Percentiles rank a stretch among this genome's conserved stretches.
These are phyloP conservation scores for Limonium bicolor DNA, from an alignment of 148 eudicot species.

Conservation along the genomic window DNA sequence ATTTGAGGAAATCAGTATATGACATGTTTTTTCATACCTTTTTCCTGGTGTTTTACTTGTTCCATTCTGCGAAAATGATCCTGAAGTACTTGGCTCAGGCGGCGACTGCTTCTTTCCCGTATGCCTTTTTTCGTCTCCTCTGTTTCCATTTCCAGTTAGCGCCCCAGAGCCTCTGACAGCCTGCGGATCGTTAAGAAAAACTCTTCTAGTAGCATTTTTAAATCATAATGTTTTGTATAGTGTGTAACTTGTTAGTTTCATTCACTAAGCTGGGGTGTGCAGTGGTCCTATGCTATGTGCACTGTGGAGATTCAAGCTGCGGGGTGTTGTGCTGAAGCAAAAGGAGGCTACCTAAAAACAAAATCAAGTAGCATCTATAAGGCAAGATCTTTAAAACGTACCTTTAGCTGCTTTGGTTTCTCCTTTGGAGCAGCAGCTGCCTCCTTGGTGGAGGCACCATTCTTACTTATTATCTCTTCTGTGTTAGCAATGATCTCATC, in stretches of 20 bases:
- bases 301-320: too few relatives aligned
- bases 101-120: constrained; percentile 15
- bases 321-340: neutral
- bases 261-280: too few relatives aligned
- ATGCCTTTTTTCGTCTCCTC: constrained; percentile 19
- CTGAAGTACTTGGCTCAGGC: constrained; percentile 6
- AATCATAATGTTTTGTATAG: neutral
- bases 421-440: constrained; percentile 17
- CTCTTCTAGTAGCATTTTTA: neutral
- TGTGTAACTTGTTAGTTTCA: neutral
- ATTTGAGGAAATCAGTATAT: too few relatives aligned
- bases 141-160: constrained; percentile 21
- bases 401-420: constrained; percentile 34
- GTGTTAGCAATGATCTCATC: constrained; percentile 22
- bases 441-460: constrained; percentile 15
- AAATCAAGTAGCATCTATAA: neutral
- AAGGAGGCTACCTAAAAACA: neutral
- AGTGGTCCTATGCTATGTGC: too few relatives aligned
- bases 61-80: constrained; percentile 18
- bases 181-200: constrained; percentile 13
- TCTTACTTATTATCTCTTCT: constrained; percentile 24
- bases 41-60: constrained; percentile 12
- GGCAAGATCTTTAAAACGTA: constrained; percentile 6
- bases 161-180: constrained; percentile 18
- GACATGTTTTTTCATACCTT: constrained; percentile 17